Evolutionary conservation across 495 filamentous ascomycete genomes (phyloP), one percentile per base, ranked within the genome.

Genomic region (Umbilicaria muhlenbergii): DNA sequence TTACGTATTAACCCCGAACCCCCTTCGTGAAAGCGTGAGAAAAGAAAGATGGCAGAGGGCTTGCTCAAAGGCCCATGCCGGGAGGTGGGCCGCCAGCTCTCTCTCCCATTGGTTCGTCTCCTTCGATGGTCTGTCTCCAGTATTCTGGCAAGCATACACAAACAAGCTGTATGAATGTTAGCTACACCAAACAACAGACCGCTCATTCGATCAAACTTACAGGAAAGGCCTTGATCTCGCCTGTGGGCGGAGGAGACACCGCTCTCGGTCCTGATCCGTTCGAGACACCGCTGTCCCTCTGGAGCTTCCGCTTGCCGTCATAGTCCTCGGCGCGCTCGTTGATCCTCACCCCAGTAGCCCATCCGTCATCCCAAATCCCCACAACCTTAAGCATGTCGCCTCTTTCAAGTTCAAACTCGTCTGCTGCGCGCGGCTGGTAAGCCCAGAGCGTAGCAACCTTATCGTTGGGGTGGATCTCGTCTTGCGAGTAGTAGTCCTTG

Each of bases 361-460:
- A 99, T 34, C 92, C 92, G 64, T 99, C 92, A 58, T 99, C 92
- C 92, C 92, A 99, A 49, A 99, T 95, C 34, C 92, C 92, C 40
- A 99, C 83, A 28, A 99, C 82, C 63, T 94, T 94, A 46, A 99
- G 69, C 91, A 99, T 95, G 62, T 99, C 92, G 37, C 92, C 92
- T 41, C 92, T 77, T 48, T 96, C 91, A 21, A 99, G 69, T 46
- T 82, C 75, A 53, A 94, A 96, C 56, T 99, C 92, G 53, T 99
- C 92, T 21, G 76, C 75, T 3, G 92, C 92, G 34, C 92, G 77
- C 19, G 92, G 88, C 55, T 91, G 80, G 56, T 99, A 99, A 6
- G 92, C 91, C 92, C 92, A 99, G 21, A 99, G 73, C 6, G 83
- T 83, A 11, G 91, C 73, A 21, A 99, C 92, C 44, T 78, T 80